Evolutionary conservation across 768 basidiomycete species (phyloP), one percentile per base, ranked within the genome.

Genomic region (Phaffia australis): DNA sequence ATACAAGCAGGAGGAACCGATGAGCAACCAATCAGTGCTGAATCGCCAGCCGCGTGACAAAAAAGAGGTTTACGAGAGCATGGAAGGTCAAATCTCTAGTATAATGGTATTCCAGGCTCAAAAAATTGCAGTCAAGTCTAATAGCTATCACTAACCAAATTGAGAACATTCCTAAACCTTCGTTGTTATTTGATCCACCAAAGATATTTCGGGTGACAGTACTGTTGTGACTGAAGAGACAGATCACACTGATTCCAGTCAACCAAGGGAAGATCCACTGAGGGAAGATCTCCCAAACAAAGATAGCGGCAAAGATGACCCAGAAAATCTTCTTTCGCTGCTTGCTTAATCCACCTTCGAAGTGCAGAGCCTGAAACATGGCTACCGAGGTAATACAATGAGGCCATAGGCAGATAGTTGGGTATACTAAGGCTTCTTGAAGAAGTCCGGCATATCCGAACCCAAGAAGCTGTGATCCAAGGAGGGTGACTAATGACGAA

Each of bases 171-270:
- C 71, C 68, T 70, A 74, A 70, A 35, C 78, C 78, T 68, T 78
- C 78, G 72, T 78, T 78, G 67, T 76, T 76, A 58, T 72, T 71
- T 32, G 75, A 74, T 48, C 78, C 77, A 32, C 78, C 78, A 64
- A 79, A 79, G 63, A 79, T 71, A 69, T 78, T 78, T 46, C 77
- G 74, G 61, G 77, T 63, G 64, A 74, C 75, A 2, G 73, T 70
- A 23, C 64, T 69, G 52, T 68, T 75, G 48, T 70, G 73, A 69
- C 63, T 68, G 66, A 71, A 72, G 57, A 79, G 69, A 66, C 78
- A 78, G 72, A 77, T 73, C 65, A 79, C 75, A 50, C 72, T 72
- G 62, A 73, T 57, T 23, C 71, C 73, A 16, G 73, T 71, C n/a
- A 74, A 63, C 8, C 71, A 47, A 16, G 71, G 73, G 71, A 74